Base-by-base conservation (phyloP, 495 filamentous ascomycete species). In the Trichoderma reesei region DNA sequence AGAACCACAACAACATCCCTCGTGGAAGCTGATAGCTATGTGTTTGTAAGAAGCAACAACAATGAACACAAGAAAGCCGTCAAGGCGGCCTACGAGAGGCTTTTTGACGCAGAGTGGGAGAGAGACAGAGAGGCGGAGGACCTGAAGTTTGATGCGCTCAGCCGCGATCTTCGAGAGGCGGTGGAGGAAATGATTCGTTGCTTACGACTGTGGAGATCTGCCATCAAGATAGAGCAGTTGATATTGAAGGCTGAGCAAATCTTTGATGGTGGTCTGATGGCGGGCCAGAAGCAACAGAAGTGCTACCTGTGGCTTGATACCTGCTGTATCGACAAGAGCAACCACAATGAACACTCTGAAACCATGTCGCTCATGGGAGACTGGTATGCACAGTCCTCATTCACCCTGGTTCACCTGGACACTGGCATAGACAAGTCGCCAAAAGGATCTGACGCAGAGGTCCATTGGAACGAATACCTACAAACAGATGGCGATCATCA, bases 311-410 rank as follows among this genome's bases (percentile, higher is more conserved):
- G 79, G 79, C 74, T 56, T 34, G 51, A 56, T 34, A 56, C 51
- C 51, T 56, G 51, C 7, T 56, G 51, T 26, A 56, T 56, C 67
- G 73, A 81, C 68, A 81, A 78, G 62, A 63, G 65, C 2, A 72
- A 77, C 61, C 70, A 65, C 20, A 70, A 69, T 26, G 79, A 80
- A 66, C 69, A 75, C 18, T 72, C 70, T 18, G 73, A 76, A 64
- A 76, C 78, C 11, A 66, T 81, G 51, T 74, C 78, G 9, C 72
- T 74, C 39, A 80, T 80, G 78, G 77, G 76, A 10, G 75, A 79
- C 39, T 82, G 79, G 79, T 81, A 82, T 67, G 72, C 71, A 3
- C 73, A 76, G 61, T 77, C 79, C 26, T 77, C 78, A 38, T 77
- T 78, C 64, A 78, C 75, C 42, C 66, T 80, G 39, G 79, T 80